Evolutionary conservation across 805 yeast genomes (phyloP).

Genomic region (Allodekkera sacchari): DNA sequence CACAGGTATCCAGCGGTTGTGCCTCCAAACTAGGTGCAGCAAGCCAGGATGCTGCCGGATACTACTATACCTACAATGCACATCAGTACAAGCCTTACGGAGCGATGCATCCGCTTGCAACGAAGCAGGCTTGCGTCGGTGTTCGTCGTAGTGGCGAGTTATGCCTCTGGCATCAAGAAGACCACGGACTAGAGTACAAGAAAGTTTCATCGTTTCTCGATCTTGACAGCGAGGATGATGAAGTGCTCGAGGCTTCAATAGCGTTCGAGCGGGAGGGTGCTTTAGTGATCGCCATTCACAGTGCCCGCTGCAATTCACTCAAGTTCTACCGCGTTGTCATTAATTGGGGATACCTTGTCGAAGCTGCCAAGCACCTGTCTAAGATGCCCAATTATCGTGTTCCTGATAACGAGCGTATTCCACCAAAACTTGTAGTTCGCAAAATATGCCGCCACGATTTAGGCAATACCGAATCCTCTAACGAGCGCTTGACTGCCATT

Average conservation of each 20-base stretch:
- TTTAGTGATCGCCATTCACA: conserved; percentile 35
- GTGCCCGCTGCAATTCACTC: conserved; percentile 27
- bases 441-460: conserved; percentile 22
- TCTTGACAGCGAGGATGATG: conserved; percentile 22
- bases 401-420: conserved; percentile 33
- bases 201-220: conserved; percentile 23
- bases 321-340: conserved; percentile 34
- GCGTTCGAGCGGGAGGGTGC: conserved; percentile 44
- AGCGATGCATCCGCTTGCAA: conserved; percentile 55
- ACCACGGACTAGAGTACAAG: conserved; percentile 50
- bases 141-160: conserved; percentile 56
- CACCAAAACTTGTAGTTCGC: conserved; percentile 32
- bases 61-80: conserved; percentile 44
- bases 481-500: conserved; percentile 15
- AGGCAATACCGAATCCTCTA: conserved; percentile 12
- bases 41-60: conserved; percentile 23
- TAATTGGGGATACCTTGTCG: conserved; percentile 49
- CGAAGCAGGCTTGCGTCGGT: conserved; percentile 65
- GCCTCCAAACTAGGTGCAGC: conserved; percentile 29
- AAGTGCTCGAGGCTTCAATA: conserved; percentile 33
- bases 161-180: conserved; percentile 55
- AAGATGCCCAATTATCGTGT: conserved; percentile 42
- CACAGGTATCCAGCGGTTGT: conserved; percentile 25
- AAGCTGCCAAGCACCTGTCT: conserved; percentile 38
- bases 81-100: conserved; percentile 53